phyloP scores from a whole-genome alignment of 1,139 yeast genomes.

The Candida frijolesensis region DNA sequence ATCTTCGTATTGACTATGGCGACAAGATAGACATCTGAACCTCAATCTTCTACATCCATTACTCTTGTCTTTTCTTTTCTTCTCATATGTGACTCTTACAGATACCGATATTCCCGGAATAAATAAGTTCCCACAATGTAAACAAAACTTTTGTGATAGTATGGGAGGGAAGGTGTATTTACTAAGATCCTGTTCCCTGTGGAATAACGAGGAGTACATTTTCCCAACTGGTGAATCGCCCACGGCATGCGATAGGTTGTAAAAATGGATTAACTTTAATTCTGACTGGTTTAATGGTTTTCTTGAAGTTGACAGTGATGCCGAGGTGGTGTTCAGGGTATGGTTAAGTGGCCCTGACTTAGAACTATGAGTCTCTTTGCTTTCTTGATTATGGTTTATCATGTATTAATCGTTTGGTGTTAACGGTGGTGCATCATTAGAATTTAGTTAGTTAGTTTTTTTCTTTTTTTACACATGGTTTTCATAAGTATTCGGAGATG shows the following conservation, averaged over 20 bases:
- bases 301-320: background rate
- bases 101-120: conserved; percentile 49
- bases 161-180: conserved; percentile 30
- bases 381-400: background rate
- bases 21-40: conserved; percentile 12
- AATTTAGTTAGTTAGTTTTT: background rate
- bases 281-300: conserved; percentile 20
- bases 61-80: conserved; percentile 10
- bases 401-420: background rate
- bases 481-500: background rate
- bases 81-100: conserved; percentile 18
- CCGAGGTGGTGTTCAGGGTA: background rate
- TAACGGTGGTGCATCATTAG: background rate
- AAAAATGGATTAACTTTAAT: conserved; percentile 28
- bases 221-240: conserved; percentile 27
- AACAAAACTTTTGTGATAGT: conserved; percentile 40
- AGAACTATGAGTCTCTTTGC: background rate
- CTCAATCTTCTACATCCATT: conserved; percentile 6
- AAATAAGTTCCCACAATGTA: conserved; percentile 44
- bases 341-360: background rate
- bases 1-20: conserved; percentile 10
- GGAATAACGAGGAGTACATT: conserved; percentile 27
- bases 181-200: conserved; percentile 24
- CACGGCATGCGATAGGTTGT: conserved; percentile 31
- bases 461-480: background rate